A percentile compares a stretch with the other conserved stretches of the same genome.
Conservation (phyloP, 2,329 filamentous ascomycete species). For the Fusarium caatingaense region DNA sequence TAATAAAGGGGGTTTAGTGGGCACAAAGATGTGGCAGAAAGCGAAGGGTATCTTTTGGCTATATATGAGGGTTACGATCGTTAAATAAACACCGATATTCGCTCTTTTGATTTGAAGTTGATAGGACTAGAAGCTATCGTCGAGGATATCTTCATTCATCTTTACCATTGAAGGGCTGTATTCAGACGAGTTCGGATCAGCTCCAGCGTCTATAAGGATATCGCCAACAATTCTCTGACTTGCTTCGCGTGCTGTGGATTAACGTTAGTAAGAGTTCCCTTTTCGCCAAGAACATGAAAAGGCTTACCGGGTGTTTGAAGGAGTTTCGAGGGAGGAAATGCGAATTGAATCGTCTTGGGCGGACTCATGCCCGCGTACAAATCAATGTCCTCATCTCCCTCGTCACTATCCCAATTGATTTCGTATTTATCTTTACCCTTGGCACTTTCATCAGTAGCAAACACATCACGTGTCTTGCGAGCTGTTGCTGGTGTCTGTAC, state of each 20-base stretch:
- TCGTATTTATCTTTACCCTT: constrained; percentile 60
- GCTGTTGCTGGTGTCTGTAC: constrained; percentile 77
- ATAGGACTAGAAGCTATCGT: constrained; percentile 67
- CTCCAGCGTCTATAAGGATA: constrained; percentile 80
- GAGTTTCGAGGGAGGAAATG: constrained; percentile 79
- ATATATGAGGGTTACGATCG: constrained; percentile 5
- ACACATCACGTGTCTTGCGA: constrained; percentile 63
- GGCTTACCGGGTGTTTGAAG: constrained; percentile 80
- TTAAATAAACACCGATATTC: neutral
- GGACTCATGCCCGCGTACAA: constrained; percentile 82
- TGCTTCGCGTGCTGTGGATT: constrained; percentile 74
- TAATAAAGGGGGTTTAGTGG: neutral
- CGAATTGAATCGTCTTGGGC: constrained; percentile 92
- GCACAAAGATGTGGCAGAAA: neutral
- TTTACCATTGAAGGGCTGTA: constrained; percentile 75
- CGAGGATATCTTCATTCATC: constrained; percentile 70
- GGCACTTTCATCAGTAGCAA: constrained; percentile 49
- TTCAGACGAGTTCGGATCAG: constrained; percentile 64
- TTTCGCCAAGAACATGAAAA: neutral
- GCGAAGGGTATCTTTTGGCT: constrained; percentile 20
- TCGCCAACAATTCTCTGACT: constrained; percentile 85
- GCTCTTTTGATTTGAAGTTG: neutral
- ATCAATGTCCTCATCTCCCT: constrained; percentile 72
- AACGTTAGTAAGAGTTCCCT: neutral
- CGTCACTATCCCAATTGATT: constrained; percentile 80